These are phyloP conservation scores for Caloboletus firmus DNA, from an alignment of 1,284 basidiomycete genomes.

Conservation along the genomic window DNA sequence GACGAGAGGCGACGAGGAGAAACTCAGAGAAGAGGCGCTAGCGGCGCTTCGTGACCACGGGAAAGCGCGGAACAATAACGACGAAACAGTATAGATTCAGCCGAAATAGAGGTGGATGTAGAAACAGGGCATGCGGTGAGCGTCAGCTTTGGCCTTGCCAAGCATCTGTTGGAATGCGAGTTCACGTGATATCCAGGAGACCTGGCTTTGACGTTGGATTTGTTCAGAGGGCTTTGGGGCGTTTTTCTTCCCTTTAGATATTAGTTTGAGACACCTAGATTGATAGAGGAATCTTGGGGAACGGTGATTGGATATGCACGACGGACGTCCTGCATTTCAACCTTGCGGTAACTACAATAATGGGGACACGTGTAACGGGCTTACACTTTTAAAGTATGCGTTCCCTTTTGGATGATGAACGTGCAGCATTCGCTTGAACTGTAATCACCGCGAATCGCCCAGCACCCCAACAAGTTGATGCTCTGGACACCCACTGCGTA, in stretches of 20 bases:
- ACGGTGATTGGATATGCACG: not conserved
- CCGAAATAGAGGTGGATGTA: not conserved
- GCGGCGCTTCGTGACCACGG: conserved; percentile 1
- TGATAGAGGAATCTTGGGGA: not conserved
- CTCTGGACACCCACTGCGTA: not conserved
- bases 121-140: not conserved
- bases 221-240: not conserved
- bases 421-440: conserved; percentile 1
- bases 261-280: not conserved
- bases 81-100: conserved; percentile 5
- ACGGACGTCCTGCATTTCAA: not conserved
- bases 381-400: not conserved
- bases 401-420: conserved; percentile 1
- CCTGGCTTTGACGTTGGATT: not conserved
- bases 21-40: conserved; percentile 39
- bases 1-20: conserved; percentile 54
- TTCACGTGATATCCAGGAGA: not conserved
- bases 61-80: not conserved
- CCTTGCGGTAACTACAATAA: not conserved
- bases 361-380: not conserved
- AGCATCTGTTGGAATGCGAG: not conserved
- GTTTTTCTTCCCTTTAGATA: not conserved
- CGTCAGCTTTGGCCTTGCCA: not conserved
- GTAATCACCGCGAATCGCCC: conserved; percentile 24
- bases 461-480: not conserved